These are phyloP conservation scores for Durotheca rogersii DNA, from an alignment of 495 filamentous ascomycete species.

Conservation along the genomic window DNA sequence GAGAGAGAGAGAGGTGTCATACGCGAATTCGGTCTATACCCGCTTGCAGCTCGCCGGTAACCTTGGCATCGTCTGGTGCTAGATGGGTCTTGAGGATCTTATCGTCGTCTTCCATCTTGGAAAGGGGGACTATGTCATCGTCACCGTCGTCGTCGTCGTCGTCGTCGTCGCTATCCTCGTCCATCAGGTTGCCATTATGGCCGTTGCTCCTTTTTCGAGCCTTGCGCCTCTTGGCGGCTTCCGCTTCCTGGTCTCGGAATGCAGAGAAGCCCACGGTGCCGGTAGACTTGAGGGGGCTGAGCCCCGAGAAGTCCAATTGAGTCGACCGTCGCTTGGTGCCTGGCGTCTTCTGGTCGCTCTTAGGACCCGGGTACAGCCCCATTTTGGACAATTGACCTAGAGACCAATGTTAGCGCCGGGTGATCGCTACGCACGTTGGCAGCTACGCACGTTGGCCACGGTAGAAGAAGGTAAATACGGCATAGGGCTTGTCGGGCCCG, in stretches of 20 bases:
- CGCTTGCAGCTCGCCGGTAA: conserved; percentile 83
- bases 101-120: conserved; percentile 71
- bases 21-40: conserved; percentile 92
- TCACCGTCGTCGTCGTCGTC: conserved; percentile 81
- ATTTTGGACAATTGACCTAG: conserved; percentile 91
- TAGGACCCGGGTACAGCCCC: conserved; percentile 71
- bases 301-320: conserved; percentile 76
- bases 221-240: conserved; percentile 51
- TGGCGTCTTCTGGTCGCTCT: conserved; percentile 57
- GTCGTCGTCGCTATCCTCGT: conserved; percentile 65
- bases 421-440: conserved; percentile 4
- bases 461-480: conserved; percentile 97
- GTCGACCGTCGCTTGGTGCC: conserved; percentile 70
- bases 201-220: conserved; percentile 59
- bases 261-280: conserved; percentile 87
- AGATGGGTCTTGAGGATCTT: conserved; percentile 65
- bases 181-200: conserved; percentile 41
- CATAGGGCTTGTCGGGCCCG: conserved; percentile 90
- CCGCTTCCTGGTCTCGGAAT: conserved; percentile 72
- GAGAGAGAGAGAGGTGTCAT: conserved; percentile 43
- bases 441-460: conserved; percentile 80
- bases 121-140: conserved; percentile 56
- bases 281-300: conserved; percentile 78
- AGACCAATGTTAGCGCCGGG: conserved; percentile 23
- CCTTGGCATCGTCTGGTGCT: conserved; percentile 72